Conservation (phyloP, 352 stramenopile genomes). For the Blastocystis sp. region DNA sequence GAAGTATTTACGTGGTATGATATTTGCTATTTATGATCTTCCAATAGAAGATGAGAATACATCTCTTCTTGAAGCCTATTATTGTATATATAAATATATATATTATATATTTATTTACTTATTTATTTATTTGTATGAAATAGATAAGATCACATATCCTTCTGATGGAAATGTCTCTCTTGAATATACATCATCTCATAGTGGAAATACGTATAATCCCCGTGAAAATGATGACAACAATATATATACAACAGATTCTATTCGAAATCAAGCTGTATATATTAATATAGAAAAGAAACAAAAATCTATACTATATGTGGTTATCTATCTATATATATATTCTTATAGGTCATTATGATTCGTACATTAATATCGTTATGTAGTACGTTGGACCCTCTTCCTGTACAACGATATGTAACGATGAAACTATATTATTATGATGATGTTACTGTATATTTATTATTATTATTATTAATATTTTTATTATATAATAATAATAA, state of each 20-base stretch:
- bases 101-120: too few relatives aligned
- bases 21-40: conserved; percentile 26
- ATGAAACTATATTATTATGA: conserved; percentile 27
- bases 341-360: conserved; percentile 4
- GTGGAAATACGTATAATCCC: too few relatives aligned
- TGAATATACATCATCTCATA: conserved; percentile 1
- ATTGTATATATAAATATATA: not conserved
- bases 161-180: not conserved
- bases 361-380: conserved; percentile 22
- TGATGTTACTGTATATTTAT: conserved; percentile 2
- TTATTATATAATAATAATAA: too few relatives aligned
- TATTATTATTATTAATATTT: too few relatives aligned
- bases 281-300: too few relatives aligned
- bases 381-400: conserved; percentile 12
- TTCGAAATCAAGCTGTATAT: conserved; percentile 16
- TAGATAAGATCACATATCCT: conserved; percentile 17
- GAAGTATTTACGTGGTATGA: conserved; percentile 2
- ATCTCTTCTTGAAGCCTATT: conserved; percentile 10
- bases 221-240: conserved; percentile 7
- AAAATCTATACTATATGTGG: too few relatives aligned
- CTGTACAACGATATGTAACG: conserved; percentile 9
- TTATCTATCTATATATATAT: not conserved
- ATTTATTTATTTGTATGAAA: not conserved
- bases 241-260: not conserved
- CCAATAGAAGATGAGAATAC: conserved; percentile 6